Conservation (phyloP, 768 basidiomycete genomes). For the Calocera cornea region DNA sequence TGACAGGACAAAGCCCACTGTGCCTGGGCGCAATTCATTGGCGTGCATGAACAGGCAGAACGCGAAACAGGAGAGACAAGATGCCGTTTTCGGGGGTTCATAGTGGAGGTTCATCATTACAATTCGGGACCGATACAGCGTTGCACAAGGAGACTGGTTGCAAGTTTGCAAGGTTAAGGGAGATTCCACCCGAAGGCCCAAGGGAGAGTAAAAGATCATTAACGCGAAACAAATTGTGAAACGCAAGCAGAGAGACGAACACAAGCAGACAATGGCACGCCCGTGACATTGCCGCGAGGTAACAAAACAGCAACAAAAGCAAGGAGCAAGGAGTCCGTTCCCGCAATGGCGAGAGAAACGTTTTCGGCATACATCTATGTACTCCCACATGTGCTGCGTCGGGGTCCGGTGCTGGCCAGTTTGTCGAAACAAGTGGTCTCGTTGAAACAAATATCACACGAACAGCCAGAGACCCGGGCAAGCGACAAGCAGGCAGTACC, state of each 20-base stretch:
- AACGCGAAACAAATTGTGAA: not conserved
- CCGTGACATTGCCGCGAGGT: not conserved
- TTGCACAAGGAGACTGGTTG: conserved; percentile 1
- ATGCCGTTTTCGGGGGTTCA: not conserved
- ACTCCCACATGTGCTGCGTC: not conserved
- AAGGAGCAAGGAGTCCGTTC: not conserved
- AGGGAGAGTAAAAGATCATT: not conserved
- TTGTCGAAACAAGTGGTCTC: not conserved
- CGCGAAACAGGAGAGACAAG: not conserved
- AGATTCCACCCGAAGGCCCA: conserved; percentile 4
- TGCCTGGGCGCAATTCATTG: not conserved
- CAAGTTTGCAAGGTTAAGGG: conserved; percentile 1
- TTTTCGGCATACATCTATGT: conserved; percentile 6
- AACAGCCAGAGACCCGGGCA: not conserved
- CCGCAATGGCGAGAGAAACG: not conserved
- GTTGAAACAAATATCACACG: not conserved
- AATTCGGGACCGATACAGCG: conserved; percentile 4
- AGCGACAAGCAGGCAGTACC: not conserved
- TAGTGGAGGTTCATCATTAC: conserved; percentile 1
- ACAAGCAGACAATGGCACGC: not conserved
- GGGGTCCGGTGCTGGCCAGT: not conserved
- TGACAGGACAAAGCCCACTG: not conserved
- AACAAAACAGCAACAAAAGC: not conserved
- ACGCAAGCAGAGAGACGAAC: not conserved
- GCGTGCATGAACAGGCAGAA: not conserved